A percentile compares a stretch with the other conserved stretches of the same genome.
Conservation (phyloP, 805 yeast species). For the Kazachstania viticola region DNA sequence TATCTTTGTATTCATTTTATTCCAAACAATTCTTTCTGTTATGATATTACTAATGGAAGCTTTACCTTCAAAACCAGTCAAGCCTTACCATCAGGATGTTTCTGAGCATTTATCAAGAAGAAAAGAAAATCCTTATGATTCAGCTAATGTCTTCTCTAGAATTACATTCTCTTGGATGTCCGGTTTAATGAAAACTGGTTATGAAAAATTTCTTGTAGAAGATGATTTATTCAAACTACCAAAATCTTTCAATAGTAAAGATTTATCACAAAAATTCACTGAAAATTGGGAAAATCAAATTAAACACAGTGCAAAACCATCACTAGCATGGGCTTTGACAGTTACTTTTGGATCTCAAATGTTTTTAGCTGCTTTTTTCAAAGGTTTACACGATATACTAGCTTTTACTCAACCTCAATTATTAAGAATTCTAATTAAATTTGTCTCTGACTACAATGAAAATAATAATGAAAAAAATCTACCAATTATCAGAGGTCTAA, state of each 20-base stretch:
- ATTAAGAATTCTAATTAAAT: slow-evolving; percentile 50
- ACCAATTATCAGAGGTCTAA: slow-evolving; percentile 63
- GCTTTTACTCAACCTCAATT: slow-evolving; percentile 85
- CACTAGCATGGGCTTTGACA: slow-evolving; percentile 50
- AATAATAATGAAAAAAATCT: slow-evolving; percentile 20
- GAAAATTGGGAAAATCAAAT: slow-evolving; percentile 50
- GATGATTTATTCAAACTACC: slow-evolving; percentile 78
- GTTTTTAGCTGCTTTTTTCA: slow-evolving; percentile 58
- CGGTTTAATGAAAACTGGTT: slow-evolving; percentile 68
- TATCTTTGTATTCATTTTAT: slow-evolving; percentile 23
- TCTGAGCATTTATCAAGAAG: slow-evolving; percentile 20
- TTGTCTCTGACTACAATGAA: slow-evolving; percentile 36
- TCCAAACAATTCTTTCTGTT: slow-evolving; percentile 24
- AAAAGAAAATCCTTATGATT: slow-evolving; percentile 29
- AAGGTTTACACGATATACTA: slow-evolving; percentile 61
- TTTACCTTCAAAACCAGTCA: slow-evolving; percentile 29
- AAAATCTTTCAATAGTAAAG: slow-evolving; percentile 42
- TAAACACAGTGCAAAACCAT: slow-evolving; percentile 32
- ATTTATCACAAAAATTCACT: slow-evolving; percentile 39
- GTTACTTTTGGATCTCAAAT: slow-evolving; percentile 68
- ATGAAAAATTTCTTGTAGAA: slow-evolving; percentile 39
- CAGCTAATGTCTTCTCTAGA: slow-evolving; percentile 55
- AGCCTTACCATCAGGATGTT: slow-evolving; percentile 36
- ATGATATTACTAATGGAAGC: slow-evolving; percentile 28
- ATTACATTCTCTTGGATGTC: slow-evolving; percentile 90